Evolutionary conservation across 768 basidiomycete genomes (phyloP), one percentile per base, ranked within the genome.

Genomic region (Psilocybe cyanescens): DNA sequence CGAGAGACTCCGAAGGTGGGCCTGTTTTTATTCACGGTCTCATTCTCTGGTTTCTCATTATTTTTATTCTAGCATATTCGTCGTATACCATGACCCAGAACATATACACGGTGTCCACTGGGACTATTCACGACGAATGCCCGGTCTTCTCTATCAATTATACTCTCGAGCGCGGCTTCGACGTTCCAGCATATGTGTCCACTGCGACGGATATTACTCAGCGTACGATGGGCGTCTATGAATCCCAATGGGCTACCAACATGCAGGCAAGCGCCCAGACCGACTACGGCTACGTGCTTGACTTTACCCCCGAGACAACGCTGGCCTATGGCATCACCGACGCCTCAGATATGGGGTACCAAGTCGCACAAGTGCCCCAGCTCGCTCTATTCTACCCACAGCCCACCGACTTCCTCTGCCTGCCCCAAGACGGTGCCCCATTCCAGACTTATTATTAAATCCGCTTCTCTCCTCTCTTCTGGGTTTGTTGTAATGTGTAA

Each of bases 1-100:
- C 64, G 1, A 58, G 55, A 48, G 61, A 59, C 35, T 44, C 57
- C 9, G 39, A 61, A 50, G 65, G 69, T 68, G 46, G 19, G 58
- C 12, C 35, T 46, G 50, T 39, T 9, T 57, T 37, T 16, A 24
- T 16, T 11, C 17, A 7, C 2, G 2, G 19, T 44, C 28, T 17
- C 11, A 16, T 37, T 28, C 33, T 35, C 24, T 48, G 52, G 39
- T 44, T 59, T 30, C 54, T 57, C 17, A 16, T 29, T 44, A 49
- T 17, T 37, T n/a, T 4, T 3, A 24, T 12, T 12, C 8, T 17
- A 65, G 65, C 57, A 19, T 60, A 50, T 37, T n/a, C 35, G 4
- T 52, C 51, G 8, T 65, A 62, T 49, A 60, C 30, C 16, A 58
- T 65, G 37, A 57, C 57, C 5, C 65, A 65, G 46, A 48, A 45